Evolutionary conservation across 1,284 basidiomycete species (phyloP).

Genomic region (Apiotrichum mycotoxinovorans): DNA sequence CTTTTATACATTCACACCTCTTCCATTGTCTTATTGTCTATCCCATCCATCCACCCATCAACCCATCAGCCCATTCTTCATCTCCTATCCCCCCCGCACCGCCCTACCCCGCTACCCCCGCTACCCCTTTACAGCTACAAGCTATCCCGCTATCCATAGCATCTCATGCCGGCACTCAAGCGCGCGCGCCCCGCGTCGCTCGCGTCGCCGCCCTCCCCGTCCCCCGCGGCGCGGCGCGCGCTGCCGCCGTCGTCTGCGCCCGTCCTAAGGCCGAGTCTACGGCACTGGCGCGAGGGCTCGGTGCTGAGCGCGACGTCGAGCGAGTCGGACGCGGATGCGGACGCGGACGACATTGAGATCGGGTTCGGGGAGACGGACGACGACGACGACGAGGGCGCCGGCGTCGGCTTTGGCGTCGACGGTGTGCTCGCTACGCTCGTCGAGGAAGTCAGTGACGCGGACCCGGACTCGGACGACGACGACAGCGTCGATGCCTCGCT

Average conservation of each 20-base stretch:
- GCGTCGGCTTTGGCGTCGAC: slow-evolving; percentile 1
- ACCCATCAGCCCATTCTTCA: too few relatives aligned
- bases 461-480: slow-evolving; percentile 1
- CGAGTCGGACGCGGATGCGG: slow-evolving; percentile 10
- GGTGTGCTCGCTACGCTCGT: slow-evolving; percentile 2
- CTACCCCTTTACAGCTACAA: background rate
- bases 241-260: background rate
- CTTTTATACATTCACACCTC: background rate
- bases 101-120: background rate
- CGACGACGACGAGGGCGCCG: too few relatives aligned
- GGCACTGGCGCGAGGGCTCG: slow-evolving; percentile 7
- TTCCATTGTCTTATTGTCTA: background rate
- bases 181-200: background rate
- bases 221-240: background rate
- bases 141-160: background rate
- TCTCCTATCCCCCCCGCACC: background rate
- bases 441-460: background rate
- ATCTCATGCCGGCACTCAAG: background rate
- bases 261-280: background rate
- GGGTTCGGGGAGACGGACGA: too few relatives aligned
- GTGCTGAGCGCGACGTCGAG: slow-evolving; percentile 8
- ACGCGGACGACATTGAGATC: slow-evolving; percentile 12
- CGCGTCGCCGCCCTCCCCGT: background rate
- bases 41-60: background rate
- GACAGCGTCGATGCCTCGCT: slow-evolving; percentile 3